Evolutionary conservation across 495 filamentous ascomycete species (phyloP).

Genomic region (Achaetomiella virescens): DNA sequence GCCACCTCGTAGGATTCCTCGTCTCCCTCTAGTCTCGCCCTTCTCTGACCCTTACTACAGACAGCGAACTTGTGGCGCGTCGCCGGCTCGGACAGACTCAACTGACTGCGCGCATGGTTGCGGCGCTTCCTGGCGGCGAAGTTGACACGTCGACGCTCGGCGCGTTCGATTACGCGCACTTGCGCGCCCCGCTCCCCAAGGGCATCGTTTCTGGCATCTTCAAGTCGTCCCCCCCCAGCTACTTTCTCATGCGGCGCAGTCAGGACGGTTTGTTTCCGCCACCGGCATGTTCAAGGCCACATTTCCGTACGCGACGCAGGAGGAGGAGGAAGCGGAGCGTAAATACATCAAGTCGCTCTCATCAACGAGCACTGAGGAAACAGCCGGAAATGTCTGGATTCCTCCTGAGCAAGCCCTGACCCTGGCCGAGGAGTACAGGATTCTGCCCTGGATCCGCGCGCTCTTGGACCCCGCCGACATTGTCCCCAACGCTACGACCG

Average conservation of each 20-base stretch:
- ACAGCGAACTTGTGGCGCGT: constrained; percentile 73
- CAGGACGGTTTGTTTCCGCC: constrained; percentile 86
- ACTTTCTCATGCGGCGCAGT: constrained; percentile 96
- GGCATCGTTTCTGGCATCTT: constrained; percentile 90
- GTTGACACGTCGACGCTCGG: constrained; percentile 67
- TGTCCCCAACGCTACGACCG: constrained; percentile 34
- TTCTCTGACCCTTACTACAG: constrained; percentile 41
- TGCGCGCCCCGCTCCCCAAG: constrained; percentile 83
- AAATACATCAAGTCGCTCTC: constrained; percentile 74
- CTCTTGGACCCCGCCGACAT: constrained; percentile 76
- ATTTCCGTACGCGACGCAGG: constrained; percentile 81
- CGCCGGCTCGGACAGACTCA: constrained; percentile 89
- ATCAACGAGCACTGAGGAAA: constrained; percentile 80
- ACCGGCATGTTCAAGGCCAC: constrained; percentile 99
- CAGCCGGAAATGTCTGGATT: constrained; percentile 92
- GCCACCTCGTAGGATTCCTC: constrained; percentile 50
- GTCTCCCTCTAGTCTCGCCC: constrained; percentile 25
- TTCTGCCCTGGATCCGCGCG: constrained; percentile 82
- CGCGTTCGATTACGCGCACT: constrained; percentile 90
- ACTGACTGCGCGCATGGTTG: constrained; percentile 68
- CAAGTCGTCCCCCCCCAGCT: constrained; percentile 75
- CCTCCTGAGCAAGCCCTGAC: constrained; percentile 73
- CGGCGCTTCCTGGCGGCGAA: constrained; percentile 57
- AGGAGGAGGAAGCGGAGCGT: constrained; percentile 82
- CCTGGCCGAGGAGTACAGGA: constrained; percentile 72